A percentile compares a stretch with the other conserved stretches of the same genome.
Conservation (phyloP, 2,329 filamentous ascomycete genomes). For the Cladophialophora chaetospira region DNA sequence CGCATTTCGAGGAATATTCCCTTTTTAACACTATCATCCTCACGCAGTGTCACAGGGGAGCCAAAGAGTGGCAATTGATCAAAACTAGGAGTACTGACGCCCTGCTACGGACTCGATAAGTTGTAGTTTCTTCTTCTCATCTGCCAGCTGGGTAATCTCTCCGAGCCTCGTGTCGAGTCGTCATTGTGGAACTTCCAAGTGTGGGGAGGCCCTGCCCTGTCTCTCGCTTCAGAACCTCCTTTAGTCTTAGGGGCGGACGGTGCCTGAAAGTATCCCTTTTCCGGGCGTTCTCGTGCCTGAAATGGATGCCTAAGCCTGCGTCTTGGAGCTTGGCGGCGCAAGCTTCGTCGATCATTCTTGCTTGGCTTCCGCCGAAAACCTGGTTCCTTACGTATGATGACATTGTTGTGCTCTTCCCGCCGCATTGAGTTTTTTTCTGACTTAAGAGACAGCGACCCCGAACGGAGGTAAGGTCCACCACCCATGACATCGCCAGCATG, state of each 20-base stretch:
- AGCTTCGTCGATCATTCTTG: not conserved
- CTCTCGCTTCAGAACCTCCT: not conserved
- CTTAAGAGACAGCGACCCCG: no score
- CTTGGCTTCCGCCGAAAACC: not conserved
- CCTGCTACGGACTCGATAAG: no score
- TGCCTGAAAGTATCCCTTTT: not conserved
- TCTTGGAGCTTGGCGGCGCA: not conserved
- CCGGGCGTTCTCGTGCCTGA: not conserved
- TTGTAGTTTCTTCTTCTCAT: no score
- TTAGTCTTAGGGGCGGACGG: not conserved
- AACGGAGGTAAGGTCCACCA: no score
- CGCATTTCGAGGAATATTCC: no score
- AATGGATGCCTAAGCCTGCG: no score
- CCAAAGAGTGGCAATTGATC: not conserved
- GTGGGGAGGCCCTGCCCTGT: not conserved
- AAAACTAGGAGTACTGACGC: not conserved
- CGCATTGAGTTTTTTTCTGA: not conserved
- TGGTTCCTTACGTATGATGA: slow-evolving; percentile 6
- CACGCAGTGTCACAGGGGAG: not conserved
- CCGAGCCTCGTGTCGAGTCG: not conserved
- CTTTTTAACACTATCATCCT: not conserved
- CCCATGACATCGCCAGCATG: not conserved
- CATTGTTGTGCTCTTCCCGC: not conserved
- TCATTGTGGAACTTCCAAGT: no score
- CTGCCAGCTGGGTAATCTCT: no score